Evolutionary conservation across 2,329 filamentous ascomycete genomes (phyloP).

Genomic region (Coleophoma eucalyptorum): DNA sequence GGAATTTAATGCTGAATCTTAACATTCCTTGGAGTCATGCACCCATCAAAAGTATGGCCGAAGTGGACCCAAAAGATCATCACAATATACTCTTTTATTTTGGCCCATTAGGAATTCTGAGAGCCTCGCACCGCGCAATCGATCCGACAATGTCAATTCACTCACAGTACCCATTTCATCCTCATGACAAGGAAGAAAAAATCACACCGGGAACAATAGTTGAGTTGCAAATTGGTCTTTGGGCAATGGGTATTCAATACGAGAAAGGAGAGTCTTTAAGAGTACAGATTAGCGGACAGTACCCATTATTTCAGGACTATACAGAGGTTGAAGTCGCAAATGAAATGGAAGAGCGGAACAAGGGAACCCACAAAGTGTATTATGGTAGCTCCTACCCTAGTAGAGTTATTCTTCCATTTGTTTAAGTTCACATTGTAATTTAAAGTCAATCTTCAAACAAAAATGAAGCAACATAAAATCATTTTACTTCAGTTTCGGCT

Average conservation of each 20-base stretch:
- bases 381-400: not conserved
- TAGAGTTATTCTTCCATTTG: not conserved
- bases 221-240: slow-evolving; percentile 9
- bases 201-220: slow-evolving; percentile 10
- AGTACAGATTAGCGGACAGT: not conserved
- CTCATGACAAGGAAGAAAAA: slow-evolving; percentile 6
- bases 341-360: not conserved
- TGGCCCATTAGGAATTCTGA: slow-evolving; percentile 7
- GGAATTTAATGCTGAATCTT: slow-evolving; percentile 36
- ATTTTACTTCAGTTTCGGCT: too few relatives aligned
- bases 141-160: not conserved
- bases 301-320: not conserved
- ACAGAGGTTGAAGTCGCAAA: not conserved
- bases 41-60: slow-evolving; percentile 1
- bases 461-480: too few relatives aligned
- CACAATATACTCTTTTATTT: slow-evolving; percentile 1
- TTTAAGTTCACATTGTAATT: too few relatives aligned
- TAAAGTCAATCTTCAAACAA: too few relatives aligned
- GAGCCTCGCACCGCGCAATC: slow-evolving; percentile 8
- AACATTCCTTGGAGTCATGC: slow-evolving; percentile 31
- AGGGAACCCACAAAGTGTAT: not conserved
- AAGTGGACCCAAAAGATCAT: not conserved
- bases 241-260: slow-evolving; percentile 11
- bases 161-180: slow-evolving; percentile 5
- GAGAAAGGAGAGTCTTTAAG: slow-evolving; percentile 8